Evolutionary conservation across 441 rosid species (phyloP).

Genomic region (Adansonia rubrostipa): DNA sequence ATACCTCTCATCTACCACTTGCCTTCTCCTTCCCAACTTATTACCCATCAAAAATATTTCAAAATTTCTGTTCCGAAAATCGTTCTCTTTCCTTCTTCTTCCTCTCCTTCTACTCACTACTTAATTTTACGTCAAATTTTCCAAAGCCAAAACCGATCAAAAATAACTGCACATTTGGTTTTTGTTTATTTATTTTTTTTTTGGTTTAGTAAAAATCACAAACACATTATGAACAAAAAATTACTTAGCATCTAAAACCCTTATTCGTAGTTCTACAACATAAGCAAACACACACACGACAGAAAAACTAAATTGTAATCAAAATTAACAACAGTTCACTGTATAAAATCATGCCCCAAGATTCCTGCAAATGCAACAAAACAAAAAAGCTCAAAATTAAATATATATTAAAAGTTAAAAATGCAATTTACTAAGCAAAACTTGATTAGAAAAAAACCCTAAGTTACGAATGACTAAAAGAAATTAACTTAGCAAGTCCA

Average conservation of each 20-base stretch:
- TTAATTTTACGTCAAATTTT: constrained; percentile 25
- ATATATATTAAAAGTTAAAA: background rate
- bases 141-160: constrained; percentile 21
- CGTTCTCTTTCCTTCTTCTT: constrained; percentile 12
- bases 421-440: background rate
- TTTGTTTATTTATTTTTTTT: background rate
- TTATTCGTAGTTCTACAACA: constrained; percentile 17
- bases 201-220: background rate
- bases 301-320: constrained; percentile 2
- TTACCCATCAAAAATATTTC: constrained; percentile 78
- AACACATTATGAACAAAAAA: background rate
- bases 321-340: constrained; percentile 28
- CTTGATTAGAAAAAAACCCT: constrained; percentile 14
- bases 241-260: constrained; percentile 24
- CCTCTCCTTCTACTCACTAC: constrained; percentile 1
- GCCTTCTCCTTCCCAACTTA: constrained; percentile 87
- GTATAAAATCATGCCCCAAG: constrained; percentile 9
- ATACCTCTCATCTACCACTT: constrained; percentile 87
- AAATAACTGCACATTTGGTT: background rate
- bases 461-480: constrained; percentile 10
- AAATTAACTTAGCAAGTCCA: constrained; percentile 4
- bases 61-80: constrained; percentile 15
- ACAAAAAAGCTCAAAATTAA: background rate
- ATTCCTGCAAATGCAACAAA: constrained; percentile 34
- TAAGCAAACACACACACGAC: background rate